These are phyloP conservation scores for Cladosporium colombiae DNA, from an alignment of 2,329 filamentous ascomycete genomes.

Conservation along the genomic window DNA sequence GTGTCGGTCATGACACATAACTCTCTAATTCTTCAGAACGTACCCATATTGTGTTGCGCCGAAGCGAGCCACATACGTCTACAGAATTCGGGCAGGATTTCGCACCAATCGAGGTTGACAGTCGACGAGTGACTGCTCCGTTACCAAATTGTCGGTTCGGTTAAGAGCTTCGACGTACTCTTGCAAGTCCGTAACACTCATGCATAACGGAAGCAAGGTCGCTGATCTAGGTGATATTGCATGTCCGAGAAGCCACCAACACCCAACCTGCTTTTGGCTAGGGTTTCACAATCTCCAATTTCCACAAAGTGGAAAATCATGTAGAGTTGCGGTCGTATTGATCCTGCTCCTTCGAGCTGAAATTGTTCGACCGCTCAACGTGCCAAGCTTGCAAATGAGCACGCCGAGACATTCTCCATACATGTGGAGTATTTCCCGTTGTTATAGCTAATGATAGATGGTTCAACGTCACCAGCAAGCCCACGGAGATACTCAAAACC, in stretches of 20 bases:
- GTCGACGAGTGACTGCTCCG: background rate
- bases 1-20: background rate
- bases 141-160: background rate
- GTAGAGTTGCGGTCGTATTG: constrained; percentile 4
- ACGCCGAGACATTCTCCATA: background rate
- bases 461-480: background rate
- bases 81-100: background rate
- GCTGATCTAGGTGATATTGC: background rate
- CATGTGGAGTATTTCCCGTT: background rate
- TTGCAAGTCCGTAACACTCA: background rate
- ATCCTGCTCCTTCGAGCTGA: background rate
- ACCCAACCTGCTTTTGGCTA: background rate
- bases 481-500: background rate
- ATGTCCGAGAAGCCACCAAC: background rate
- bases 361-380: background rate
- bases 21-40: background rate
- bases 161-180: background rate
- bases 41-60: background rate
- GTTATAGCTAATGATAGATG: background rate
- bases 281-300: background rate
- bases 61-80: background rate
- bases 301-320: background rate
- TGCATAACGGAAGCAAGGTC: background rate
- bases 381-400: background rate
- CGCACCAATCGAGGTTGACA: background rate